Conservation (phyloP, 1,284 basidiomycete species). For the Heliocybe sulcata region DNA sequence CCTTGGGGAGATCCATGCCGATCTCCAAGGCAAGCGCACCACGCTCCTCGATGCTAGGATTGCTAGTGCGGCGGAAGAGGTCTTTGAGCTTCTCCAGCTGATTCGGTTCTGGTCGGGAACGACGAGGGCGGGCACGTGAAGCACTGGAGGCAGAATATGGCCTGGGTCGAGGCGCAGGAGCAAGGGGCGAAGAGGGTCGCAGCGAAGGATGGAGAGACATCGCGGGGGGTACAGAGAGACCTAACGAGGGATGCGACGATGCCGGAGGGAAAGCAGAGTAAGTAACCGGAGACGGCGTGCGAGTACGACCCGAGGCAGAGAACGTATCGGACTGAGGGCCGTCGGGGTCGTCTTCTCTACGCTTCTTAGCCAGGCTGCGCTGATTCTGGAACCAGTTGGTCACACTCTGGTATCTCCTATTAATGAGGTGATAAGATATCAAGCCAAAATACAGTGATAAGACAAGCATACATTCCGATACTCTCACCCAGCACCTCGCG, state of each 20-base stretch:
- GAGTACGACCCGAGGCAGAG: conserved; percentile 20
- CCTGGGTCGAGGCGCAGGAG: background rate
- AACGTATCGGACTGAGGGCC: conserved; percentile 4
- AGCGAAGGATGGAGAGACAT: background rate
- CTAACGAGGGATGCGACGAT: conserved; percentile 8
- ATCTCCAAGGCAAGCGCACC: conserved; percentile 62
- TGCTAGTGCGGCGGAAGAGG: conserved; percentile 57
- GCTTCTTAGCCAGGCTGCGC: conserved; percentile 65
- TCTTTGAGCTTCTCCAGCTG: conserved; percentile 69
- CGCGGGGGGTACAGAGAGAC: conserved; percentile 1
- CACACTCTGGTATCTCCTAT: conserved; percentile 68
- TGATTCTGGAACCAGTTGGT: conserved; percentile 84
- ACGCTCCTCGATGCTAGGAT: conserved; percentile 74
- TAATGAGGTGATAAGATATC: conserved; percentile 8
- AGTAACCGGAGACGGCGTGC: conserved; percentile 12
- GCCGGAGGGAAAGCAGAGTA: conserved; percentile 30
- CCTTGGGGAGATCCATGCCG: conserved; percentile 74
- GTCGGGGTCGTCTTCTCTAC: conserved; percentile 39
- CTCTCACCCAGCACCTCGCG: conserved; percentile 53
- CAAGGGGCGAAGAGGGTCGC: conserved; percentile 9
- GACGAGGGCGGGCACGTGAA: conserved; percentile 35
- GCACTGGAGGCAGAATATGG: background rate
- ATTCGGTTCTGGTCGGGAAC: conserved; percentile 70
- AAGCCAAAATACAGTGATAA: conserved; percentile 9
- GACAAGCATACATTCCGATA: conserved; percentile 60